phyloP scores from a whole-genome alignment of 192 early-diverging fungal species.

The Cetraspora pellucida region DNA sequence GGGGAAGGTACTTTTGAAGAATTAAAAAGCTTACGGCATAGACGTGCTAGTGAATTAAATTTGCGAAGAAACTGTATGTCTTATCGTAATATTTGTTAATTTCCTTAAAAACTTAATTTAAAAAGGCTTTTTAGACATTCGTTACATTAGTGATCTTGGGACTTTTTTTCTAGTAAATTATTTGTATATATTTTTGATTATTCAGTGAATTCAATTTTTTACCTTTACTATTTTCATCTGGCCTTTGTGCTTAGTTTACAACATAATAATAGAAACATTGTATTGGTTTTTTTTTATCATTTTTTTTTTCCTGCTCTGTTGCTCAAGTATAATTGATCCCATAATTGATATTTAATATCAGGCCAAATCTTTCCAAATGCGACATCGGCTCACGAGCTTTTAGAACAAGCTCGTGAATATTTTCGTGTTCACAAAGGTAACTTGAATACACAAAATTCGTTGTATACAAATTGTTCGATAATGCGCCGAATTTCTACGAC shows the following conservation, averaged over 20 bases:
- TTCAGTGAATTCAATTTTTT: no score
- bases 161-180: background rate
- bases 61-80: conserved; percentile 5
- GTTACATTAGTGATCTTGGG: background rate
- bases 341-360: background rate
- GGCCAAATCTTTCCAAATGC: background rate
- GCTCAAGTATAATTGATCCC: background rate
- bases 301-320: background rate
- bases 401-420: conserved; percentile 12
- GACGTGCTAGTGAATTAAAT: background rate
- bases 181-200: no score
- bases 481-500: no score
- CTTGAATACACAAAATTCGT: background rate
- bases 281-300: background rate
- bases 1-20: conserved; percentile 18
- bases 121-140: background rate
- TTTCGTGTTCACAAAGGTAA: conserved; percentile 14
- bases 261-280: background rate
- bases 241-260: background rate
- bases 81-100: conserved; percentile 8
- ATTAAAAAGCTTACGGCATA: conserved; percentile 11
- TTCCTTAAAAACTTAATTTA: no score
- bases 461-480: no score
- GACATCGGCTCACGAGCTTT: background rate
- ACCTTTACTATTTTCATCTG: no score